Evolutionary conservation across 2,329 filamentous ascomycete species (phyloP), one percentile per base, ranked within the genome.

Genomic region (Onygenales sp.): DNA sequence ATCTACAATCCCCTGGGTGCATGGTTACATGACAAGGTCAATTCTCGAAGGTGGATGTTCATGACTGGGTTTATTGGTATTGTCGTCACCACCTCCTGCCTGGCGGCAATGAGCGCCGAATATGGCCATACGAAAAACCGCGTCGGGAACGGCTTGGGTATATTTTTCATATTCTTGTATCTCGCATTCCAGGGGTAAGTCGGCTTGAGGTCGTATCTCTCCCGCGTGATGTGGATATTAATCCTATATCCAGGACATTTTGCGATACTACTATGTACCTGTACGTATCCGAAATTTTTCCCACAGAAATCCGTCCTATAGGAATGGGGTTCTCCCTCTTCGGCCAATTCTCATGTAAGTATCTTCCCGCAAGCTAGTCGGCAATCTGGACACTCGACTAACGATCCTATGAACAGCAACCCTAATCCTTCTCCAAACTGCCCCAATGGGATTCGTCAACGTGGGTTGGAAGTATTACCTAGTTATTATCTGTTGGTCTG

Each of bases 291-390:
- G 73, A 75, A 61, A 76, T 75, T 14, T 75, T 73, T 61, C 74
- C 74, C 0, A 77, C 74, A 0, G 73, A 77, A 51, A 75, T 78
- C 32, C 69, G 77, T 2, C 70, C 75, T 0, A 78, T 77, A 34
- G 76, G 76, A 7, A 77, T 78, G 67, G 76, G 74, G 0, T 76
- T 77, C 61, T 76, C 73, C 0, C 56, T 79, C 1, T 77, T 78
- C 51, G 76, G 75, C 3, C 74, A 77, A 54, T 77, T 76, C 55
- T 70, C 73, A 2, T 61, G 66, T 66, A 52, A 56, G 63, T 58
- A 33, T n/a, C 32, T 17, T 14, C 31, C 1, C 6, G 0, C 6
- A 43, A 13, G 1, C 7, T 34, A 14, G 9, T 34, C 8, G 46
- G 27, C 57, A 57, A 37, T 61, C 36, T 1, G 17, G 17, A 3